Evolutionary conservation across 768 basidiomycete genomes (phyloP), one percentile per base, ranked within the genome.

Genomic region (Sporobolomyces phaffii): DNA sequence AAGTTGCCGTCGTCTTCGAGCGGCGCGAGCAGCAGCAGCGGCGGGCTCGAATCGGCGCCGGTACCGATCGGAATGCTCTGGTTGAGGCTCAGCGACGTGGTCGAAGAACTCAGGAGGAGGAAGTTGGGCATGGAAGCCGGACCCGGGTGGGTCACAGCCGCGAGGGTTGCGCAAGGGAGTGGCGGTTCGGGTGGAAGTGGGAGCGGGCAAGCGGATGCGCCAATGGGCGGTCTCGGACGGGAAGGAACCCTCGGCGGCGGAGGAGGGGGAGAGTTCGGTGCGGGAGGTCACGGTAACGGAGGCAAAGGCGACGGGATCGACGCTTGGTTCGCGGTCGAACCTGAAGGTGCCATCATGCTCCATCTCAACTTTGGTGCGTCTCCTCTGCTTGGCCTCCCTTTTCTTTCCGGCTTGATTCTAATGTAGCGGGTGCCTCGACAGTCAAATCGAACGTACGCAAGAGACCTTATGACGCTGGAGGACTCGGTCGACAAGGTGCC

Each of bases 381-480:
- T 52, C 41, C 56, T 36, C 20, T 54, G 29, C 41, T 20, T 36
- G 28, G 38, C 43, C 34, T 53, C 53, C 6, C 34, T 22, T 33
- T 36, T n/a, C 52, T 11, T 43, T 34, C 29, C n/a, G 45, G 33
- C 56, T 48, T 68, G 47, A 62, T 26, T 6, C 28, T 7, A n/a
- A n/a, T n/a, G n/a, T n/a, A n/a, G n/a, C n/a, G n/a, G 51, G 34
- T 48, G 22, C 47, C 52, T 26, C 51, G n/a, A 45, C 73, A 99
- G 96, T 96, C 79, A 99, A 99, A 80, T 92, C 97, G 78, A 98
- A 94, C 75, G 88, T 93, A 34, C 87, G 92, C 69, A 93, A 94
- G 77, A 87, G 96, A 44, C 91, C 93, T n/a, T 77, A 93, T 66
- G 96, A 99, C 74, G 86, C 86, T 15, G 89, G 88, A 56, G 92